phyloP scores from a whole-genome alignment of 345 rosid species.

The Kandelia obovata region DNA sequence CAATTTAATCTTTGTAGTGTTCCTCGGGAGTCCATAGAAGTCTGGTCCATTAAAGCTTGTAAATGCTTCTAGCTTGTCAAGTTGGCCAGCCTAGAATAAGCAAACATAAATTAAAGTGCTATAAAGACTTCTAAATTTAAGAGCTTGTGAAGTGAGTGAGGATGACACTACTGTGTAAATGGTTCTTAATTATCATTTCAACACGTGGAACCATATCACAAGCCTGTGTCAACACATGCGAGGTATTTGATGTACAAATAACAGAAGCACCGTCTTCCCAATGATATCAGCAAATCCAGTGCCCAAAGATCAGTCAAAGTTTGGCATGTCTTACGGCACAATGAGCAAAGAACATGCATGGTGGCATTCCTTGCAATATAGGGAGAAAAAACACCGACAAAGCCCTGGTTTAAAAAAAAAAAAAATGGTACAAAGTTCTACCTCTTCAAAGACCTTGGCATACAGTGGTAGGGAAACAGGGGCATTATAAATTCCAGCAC shows the following conservation, averaged over 20 bases:
- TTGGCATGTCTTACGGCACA: no score
- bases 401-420: neutral
- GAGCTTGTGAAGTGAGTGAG: neutral
- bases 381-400: neutral
- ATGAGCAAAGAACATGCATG: no score
- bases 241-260: no score
- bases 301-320: neutral
- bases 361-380: no score
- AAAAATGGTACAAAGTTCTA: slow-evolving; percentile 15
- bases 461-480: slow-evolving; percentile 65
- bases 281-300: neutral
- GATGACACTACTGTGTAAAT: neutral
- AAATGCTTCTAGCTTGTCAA: slow-evolving; percentile 89
- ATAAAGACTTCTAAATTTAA: neutral
- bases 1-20: slow-evolving; percentile 64
- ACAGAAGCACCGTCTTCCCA: neutral
- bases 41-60: slow-evolving; percentile 94
- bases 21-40: slow-evolving; percentile 91
- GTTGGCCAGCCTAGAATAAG: slow-evolving; percentile 68
- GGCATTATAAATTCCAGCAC: slow-evolving; percentile 88
- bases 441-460: slow-evolving; percentile 84
- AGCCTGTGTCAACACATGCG: no score
- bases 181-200: neutral
- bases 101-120: neutral
- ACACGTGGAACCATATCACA: no score